Evolutionary conservation across 176 grass and related monocot genomes (phyloP), one percentile per base, ranked within the genome.

Genomic region (Zoysia japonica): DNA sequence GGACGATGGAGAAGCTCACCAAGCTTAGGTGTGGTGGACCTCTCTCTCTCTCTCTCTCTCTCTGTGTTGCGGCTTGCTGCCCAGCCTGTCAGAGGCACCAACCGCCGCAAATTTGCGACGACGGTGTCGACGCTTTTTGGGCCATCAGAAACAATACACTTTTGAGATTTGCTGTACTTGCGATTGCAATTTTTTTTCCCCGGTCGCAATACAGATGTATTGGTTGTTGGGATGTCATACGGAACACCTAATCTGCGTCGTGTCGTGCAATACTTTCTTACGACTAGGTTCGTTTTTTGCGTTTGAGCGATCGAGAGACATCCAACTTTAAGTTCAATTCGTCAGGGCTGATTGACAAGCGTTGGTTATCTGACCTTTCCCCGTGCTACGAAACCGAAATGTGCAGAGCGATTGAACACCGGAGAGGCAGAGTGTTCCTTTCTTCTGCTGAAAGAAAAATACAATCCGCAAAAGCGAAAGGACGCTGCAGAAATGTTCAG

Each of bases 181-280:
- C 70, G 4, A 7, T 11, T 51, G 7, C 55, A 19, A 57, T 3
- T 12, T 50, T 49, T 51, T 51, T 43, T n/a, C n/a, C 36, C 36
- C 11, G 67, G 76, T 8, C 76, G n/a, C n/a, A n/a, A n/a, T n/a
- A 44, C 14, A 49, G 9, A 10, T 36, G 43, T 2, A 49, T 0
- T 47, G 71, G 78, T 78, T 44, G 72, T 82, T 81, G 65, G 39
- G 66, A 28, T 53, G 87, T 77, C 78, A 52, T 73, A 7, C 13
- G 9, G 49, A 51, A 5, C 77, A 85, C 65, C 87, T 61, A 81
- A 72, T 73, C 50, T 10, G 42, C 59, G 48, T 71, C 77, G 41
- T 81, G 70, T 81, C 65, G 19, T 70, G 57, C 36, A 19, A 12
- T 73, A 46, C 68, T 67, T 67, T 67, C 71, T 63, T 70, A 80